A percentile compares a stretch with the other conserved stretches of the same genome.
These are phyloP conservation scores for Colletotrichum acutatum DNA, from an alignment of 2,329 filamentous ascomycete species.

Conservation along the genomic window DNA sequence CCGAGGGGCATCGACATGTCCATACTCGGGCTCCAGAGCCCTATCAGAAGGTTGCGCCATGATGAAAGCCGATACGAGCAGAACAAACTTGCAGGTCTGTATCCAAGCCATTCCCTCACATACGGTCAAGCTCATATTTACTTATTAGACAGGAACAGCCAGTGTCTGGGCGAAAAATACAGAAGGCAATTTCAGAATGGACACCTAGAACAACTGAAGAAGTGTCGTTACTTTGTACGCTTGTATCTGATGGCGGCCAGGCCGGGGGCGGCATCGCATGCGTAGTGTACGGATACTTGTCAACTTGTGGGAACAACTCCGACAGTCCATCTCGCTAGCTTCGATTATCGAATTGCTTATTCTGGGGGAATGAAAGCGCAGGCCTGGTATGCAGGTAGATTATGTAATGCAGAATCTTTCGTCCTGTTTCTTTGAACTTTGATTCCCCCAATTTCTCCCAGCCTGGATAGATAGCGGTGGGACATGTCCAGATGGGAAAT, in stretches of 20 bases:
- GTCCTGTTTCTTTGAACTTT: not conserved
- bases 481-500: not conserved
- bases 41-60: not conserved
- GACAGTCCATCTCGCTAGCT: constrained; percentile 11
- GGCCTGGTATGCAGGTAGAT: not conserved
- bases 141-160: not conserved
- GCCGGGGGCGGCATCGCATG: not conserved
- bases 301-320: constrained; percentile 14
- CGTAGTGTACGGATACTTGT: too few relatives aligned
- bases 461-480: not conserved
- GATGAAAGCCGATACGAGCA: not conserved
- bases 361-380: not conserved
- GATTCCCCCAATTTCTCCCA: not conserved
- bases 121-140: not conserved
- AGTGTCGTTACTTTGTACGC: not conserved
- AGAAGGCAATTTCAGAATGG: not conserved
- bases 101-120: not conserved
- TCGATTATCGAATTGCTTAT: constrained; percentile 9
- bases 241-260: not conserved
- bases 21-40: not conserved
- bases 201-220: not conserved
- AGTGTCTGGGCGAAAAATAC: too few relatives aligned
- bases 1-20: not conserved
- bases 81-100: not conserved
- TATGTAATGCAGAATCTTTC: not conserved